Percentiles rank a stretch among this genome's conserved stretches.
phyloP scores from a whole-genome alignment of 331 rosid genomes.

The Dryas integrifolia region DNA sequence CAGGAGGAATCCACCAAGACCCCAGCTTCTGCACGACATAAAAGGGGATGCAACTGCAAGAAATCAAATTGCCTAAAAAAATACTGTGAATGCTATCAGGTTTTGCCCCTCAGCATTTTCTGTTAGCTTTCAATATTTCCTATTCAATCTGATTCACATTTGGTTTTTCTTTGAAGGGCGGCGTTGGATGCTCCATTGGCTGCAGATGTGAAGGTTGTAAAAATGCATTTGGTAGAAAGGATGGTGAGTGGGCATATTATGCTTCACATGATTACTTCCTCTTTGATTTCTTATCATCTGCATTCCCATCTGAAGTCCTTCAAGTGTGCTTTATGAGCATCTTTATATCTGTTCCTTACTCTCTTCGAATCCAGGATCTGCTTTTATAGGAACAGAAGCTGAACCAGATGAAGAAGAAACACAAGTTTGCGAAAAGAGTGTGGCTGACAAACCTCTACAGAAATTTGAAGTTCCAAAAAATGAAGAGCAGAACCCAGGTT shows the following conservation, averaged over 20 bases:
- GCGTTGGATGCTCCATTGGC: slow-evolving; percentile 83
- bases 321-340: neutral
- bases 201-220: slow-evolving; percentile 93
- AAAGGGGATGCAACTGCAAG: slow-evolving; percentile 95
- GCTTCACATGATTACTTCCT: neutral
- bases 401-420: slow-evolving; percentile 66
- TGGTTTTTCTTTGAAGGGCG: slow-evolving; percentile 54
- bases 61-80: slow-evolving; percentile 80
- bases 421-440: slow-evolving; percentile 48
- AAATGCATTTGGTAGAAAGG: slow-evolving; percentile 78
- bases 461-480: slow-evolving; percentile 45
- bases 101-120: slow-evolving; percentile 27
- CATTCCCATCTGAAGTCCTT: slow-evolving; percentile 9
- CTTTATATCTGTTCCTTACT: neutral
- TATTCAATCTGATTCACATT: slow-evolving; percentile 32
- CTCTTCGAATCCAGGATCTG: slow-evolving; percentile 46
- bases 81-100: slow-evolving; percentile 96
- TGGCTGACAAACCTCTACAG: slow-evolving; percentile 41
- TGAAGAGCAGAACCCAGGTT: slow-evolving; percentile 52
- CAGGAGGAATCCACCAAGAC: slow-evolving; percentile 84
- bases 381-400: slow-evolving; percentile 42
- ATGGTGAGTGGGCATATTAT: slow-evolving; percentile 49
- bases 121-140: slow-evolving; percentile 12
- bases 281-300: slow-evolving; percentile 13
- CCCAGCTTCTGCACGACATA: slow-evolving; percentile 83